A percentile compares a stretch with the other conserved stretches of the same genome.
Evolutionary conservation across 2,329 filamentous ascomycete species (phyloP).

Genomic region (Botrytis sinoallii): DNA sequence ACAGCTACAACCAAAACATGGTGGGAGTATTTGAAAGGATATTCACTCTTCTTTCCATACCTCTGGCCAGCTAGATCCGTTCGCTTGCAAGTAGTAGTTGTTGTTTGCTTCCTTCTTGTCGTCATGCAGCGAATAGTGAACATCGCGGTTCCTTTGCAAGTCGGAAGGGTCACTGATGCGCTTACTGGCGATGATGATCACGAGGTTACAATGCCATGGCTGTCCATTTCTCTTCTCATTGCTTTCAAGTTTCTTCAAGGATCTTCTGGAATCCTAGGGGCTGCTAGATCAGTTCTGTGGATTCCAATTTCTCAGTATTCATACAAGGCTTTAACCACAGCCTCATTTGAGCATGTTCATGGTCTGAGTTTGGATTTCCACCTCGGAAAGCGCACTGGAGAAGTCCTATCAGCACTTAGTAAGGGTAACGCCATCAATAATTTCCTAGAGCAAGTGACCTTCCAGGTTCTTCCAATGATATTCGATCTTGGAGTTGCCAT

Average conservation of each 20-base stretch:
- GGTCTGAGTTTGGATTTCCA: conserved; percentile 94
- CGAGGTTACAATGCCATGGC: conserved; percentile 58
- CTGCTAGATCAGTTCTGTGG: conserved; percentile 80
- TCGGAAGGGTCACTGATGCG: conserved; percentile 74
- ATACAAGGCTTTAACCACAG: conserved; percentile 88
- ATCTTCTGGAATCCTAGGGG: conserved; percentile 81
- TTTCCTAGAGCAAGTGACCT: conserved; percentile 94
- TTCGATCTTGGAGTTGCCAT: conserved; percentile 85
- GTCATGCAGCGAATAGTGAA: conserved; percentile 81
- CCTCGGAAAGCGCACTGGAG: conserved; percentile 91
- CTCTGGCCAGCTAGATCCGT: conserved; percentile 86
- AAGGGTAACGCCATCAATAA: conserved; percentile 96
- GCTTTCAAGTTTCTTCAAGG: conserved; percentile 80
- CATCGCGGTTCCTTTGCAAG: conserved; percentile 77
- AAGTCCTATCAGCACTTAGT: conserved; percentile 91
- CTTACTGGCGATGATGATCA: conserved; percentile 57
- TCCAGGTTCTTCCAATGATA: conserved; percentile 92
- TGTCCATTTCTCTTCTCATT: conserved; percentile 72
- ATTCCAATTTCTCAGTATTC: conserved; percentile 97
- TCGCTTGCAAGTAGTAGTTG: conserved; percentile 71
- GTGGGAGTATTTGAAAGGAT: conserved; percentile 94
- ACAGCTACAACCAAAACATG: conserved; percentile 84
- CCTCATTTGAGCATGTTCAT: conserved; percentile 96
- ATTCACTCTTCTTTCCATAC: conserved; percentile 92
- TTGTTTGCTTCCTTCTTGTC: conserved; percentile 79